Evolutionary conservation across 345 rosid species (phyloP), one percentile per base, ranked within the genome.

Genomic region (rapeseed (Brassica napus)): DNA sequence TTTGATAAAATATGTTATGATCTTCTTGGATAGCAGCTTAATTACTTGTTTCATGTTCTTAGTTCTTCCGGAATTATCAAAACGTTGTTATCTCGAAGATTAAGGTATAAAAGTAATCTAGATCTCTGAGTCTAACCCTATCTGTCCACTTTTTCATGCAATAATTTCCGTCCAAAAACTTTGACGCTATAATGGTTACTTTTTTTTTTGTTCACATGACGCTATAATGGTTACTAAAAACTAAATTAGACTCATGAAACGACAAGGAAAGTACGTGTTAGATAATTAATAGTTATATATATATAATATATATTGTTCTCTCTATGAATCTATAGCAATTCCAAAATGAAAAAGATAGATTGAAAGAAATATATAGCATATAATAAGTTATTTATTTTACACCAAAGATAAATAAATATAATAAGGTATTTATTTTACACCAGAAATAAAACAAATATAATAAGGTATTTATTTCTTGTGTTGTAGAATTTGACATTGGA

Each of bases 21-120:
- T 49, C 8, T 65, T 47, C 21, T 44, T 73, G 47, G 82, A 68
- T 49, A 73, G 79, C 69, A 65, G 57, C 49, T 31, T 60, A 47
- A 31, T 34, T 73, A 62, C 63, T 74, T 67, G 42, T 68, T 15
- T 73, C 63, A 49, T 35, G 52, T 52, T 42, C 49, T 10, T 42
- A 28, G 34, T 37, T 72, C 35, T 12, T n/a, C 65, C 21, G 6
- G 37, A 8, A 68, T 68, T 69, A 68, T 68, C 30, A 12, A 37
- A 68, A 35, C 60, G 70, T 68, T 73, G 74, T 79, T 79, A 79
- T 73, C 82, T 67, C 82, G 73, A 79, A 14, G 44, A 59, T 68
- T 67, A 59, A 79, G 57, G 58, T 68, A 54, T 32, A 67, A 79
- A 73, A 58, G 66, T 54, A 39, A 32, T 69, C n/a, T 65, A 65